Conservation (phyloP, 2,329 filamentous ascomycete species). For the Sclerotinia subarctica region DNA sequence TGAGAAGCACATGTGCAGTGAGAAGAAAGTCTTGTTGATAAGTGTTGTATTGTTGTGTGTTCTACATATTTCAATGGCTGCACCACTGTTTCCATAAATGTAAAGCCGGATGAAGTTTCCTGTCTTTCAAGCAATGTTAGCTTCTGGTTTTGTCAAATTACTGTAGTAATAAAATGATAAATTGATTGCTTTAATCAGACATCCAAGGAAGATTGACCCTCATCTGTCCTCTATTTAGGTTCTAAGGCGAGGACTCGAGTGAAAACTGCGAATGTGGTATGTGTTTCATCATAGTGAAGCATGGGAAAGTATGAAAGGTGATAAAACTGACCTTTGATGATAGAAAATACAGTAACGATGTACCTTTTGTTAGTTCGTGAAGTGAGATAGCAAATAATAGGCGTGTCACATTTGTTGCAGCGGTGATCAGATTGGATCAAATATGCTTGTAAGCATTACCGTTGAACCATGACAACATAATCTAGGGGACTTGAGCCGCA, state of each 20-base stretch:
- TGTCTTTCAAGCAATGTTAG: slow-evolving; percentile 18
- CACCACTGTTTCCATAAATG: background rate
- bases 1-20: background rate
- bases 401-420: background rate
- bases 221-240: slow-evolving; percentile 64
- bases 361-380: slow-evolving; percentile 1
- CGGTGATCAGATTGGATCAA: background rate
- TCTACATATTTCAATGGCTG: slow-evolving; percentile 6
- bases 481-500: background rate
- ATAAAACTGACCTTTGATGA: slow-evolving; percentile 21
- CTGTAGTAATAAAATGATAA: background rate
- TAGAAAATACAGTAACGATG: background rate
- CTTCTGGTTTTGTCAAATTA: background rate
- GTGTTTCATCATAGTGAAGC: slow-evolving; percentile 65
- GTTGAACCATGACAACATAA: slow-evolving; percentile 9
- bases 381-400: background rate
- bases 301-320: slow-evolving; percentile 16
- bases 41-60: slow-evolving; percentile 3
- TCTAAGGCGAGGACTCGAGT: slow-evolving; percentile 66
- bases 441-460: slow-evolving; percentile 3
- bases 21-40: background rate
- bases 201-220: slow-evolving; percentile 72
- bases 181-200: slow-evolving; percentile 52
- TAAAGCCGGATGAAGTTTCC: background rate
- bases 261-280: slow-evolving; percentile 85